Percentiles rank a stretch among this genome's conserved stretches.
Evolutionary conservation across 2,329 filamentous ascomycete genomes (phyloP).

Genomic region (Aspergillus flavus): DNA sequence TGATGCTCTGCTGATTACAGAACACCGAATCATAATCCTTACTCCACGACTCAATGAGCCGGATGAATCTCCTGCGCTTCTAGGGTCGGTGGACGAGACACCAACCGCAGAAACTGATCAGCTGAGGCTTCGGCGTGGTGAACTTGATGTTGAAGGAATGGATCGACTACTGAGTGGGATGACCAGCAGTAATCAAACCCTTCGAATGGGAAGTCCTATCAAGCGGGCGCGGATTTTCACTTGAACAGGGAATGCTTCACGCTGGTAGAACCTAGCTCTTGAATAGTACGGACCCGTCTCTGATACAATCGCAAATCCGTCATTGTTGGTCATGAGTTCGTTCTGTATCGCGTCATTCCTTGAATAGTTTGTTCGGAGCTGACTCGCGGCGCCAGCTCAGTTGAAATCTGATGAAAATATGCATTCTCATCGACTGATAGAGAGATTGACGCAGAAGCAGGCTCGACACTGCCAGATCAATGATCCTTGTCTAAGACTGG

Average conservation of each 20-base stretch:
- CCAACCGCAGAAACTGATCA: slow-evolving; percentile 40
- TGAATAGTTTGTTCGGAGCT: background rate
- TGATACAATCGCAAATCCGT: background rate
- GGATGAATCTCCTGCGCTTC: slow-evolving; percentile 17
- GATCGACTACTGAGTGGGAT: slow-evolving; percentile 49
- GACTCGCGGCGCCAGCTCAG: background rate
- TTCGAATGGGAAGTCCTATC: slow-evolving; percentile 39
- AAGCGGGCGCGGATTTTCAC: slow-evolving; percentile 41
- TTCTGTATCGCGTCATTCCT: background rate
- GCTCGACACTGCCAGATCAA: background rate
- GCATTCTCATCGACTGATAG: background rate
- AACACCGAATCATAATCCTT: slow-evolving; percentile 44
- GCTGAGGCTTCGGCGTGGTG: slow-evolving; percentile 43
- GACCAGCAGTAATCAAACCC: slow-evolving; percentile 33
- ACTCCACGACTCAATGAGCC: slow-evolving; percentile 33
- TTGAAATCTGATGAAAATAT: background rate
- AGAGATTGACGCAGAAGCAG: background rate
- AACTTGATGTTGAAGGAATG: slow-evolving; percentile 52
- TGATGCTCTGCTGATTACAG: slow-evolving; percentile 45
- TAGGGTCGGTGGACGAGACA: slow-evolving; percentile 20
- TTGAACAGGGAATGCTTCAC: slow-evolving; percentile 18
- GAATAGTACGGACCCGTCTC: background rate
- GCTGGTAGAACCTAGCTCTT: background rate
- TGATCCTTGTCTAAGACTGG: background rate
- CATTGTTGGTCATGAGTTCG: background rate